These are phyloP conservation scores for Colletotrichum aenigma DNA, from an alignment of 2,329 filamentous ascomycete species.

Conservation along the genomic window DNA sequence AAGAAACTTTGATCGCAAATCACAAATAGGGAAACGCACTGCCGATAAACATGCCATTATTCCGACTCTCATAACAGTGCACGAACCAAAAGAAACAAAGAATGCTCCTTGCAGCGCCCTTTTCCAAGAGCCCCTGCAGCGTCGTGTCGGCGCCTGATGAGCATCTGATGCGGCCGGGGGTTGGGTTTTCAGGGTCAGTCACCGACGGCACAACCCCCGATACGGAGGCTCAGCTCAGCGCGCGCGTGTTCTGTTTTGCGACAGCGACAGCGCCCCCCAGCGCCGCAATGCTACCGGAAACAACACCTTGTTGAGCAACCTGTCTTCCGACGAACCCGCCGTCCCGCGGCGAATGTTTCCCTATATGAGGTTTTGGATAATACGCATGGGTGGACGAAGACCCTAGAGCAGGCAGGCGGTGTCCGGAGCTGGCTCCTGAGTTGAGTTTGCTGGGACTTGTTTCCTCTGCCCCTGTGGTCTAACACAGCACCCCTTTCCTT, in stretches of 20 bases:
- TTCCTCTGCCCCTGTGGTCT: not conserved
- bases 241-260: not conserved
- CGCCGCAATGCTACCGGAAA: not conserved
- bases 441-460: not conserved
- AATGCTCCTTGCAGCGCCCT: not conserved
- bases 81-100: not conserved
- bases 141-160: not conserved
- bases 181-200: not conserved
- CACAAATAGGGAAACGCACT: not conserved
- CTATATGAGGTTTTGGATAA: not conserved
- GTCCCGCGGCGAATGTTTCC: not conserved
- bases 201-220: not conserved
- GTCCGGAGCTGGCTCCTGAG: not conserved
- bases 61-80: not conserved
- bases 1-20: not conserved
- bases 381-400: not conserved
- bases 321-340: not conserved
- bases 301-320: not conserved
- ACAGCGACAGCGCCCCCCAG: not conserved
- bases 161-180: not conserved
- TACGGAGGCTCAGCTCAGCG: not conserved
- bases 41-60: not conserved
- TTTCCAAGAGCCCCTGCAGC: not conserved
- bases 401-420: not conserved
- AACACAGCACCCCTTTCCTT: not conserved